Evolutionary conservation across 2,329 filamentous ascomycete species (phyloP), one percentile per base, ranked within the genome.

Genomic region (Alternaria alternata): DNA sequence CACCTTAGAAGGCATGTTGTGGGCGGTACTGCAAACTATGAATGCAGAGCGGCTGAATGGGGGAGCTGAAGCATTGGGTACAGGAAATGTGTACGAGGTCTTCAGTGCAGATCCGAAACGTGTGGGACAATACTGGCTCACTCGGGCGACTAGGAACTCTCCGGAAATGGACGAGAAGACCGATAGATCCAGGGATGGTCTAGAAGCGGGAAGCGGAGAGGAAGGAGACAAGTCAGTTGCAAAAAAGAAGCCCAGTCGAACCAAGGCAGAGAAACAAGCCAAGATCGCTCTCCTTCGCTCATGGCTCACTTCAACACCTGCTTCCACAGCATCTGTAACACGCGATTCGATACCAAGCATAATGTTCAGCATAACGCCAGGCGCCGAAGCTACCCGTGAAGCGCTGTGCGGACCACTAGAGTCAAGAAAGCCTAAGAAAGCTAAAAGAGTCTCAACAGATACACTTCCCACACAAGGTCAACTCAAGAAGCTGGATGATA

Each of bases 1-100:
- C 66, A 89, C 91, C 70, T 85, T 96, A 22, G 92, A 96, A 76
- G 87, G 88, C 4, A 95, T 95, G 88, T 79, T 96, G 0, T 91
- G 93, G 81, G 89, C 90, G 8, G 84, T 88, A 12, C 76, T 38
- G 82, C 52, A 66, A 38, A 67, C 64, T 8, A 43, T 57, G 8
- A 41, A 39, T 34, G 24, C 39, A 1, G 63, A 67, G 22, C 20
- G 51, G 5, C 32, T 36, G 3, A 9, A 39, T 3, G 24, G 44
- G 18, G 54, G 43, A n/a, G 28, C 36, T 9, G 22, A n/a, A 12
- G 32, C 3, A 16, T 5, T 12, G 3, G 14, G 26, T 20, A 16
- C 49, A 48, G 24, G 46, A 51, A 34, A 22, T 51, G 4, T 68
- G 64, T 46, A 51, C 24, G 54, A 59, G 7, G 68, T 76, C 12